A percentile compares a stretch with the other conserved stretches of the same genome.
These are phyloP conservation scores for Hyaloscypha finlandica DNA, from an alignment of 495 filamentous ascomycete genomes.

Conservation along the genomic window DNA sequence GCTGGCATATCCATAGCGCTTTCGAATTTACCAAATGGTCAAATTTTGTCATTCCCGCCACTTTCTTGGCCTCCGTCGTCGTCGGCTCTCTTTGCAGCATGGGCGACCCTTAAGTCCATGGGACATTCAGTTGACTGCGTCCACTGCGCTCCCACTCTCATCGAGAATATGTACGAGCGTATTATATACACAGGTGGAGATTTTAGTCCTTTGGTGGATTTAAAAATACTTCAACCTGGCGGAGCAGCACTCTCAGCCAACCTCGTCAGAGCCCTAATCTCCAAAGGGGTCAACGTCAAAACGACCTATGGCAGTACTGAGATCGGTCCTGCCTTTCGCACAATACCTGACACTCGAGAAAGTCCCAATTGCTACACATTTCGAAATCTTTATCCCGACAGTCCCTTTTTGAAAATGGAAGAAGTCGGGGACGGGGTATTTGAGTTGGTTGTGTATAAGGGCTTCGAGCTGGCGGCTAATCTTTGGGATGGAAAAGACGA, in stretches of 20 bases:
- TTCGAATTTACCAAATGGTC: constrained; percentile 32
- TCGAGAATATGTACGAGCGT: constrained; percentile 34
- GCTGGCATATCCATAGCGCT: constrained; percentile 34
- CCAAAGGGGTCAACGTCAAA: constrained; percentile 32
- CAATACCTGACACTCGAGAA: constrained; percentile 27
- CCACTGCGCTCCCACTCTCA: constrained; percentile 31
- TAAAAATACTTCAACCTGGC: constrained; percentile 34
- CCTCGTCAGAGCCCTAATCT: constrained; percentile 24
- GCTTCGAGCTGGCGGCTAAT: constrained; percentile 32
- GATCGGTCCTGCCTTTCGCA: constrained; percentile 33
- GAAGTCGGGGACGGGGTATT: constrained; percentile 27
- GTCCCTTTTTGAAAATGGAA: constrained; percentile 31
- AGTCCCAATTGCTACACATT: constrained; percentile 31
- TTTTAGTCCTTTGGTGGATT: constrained; percentile 27
- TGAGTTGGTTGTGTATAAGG: constrained; percentile 32
- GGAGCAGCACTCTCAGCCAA: constrained; percentile 29
- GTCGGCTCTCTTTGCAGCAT: constrained; percentile 26
- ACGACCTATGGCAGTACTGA: constrained; percentile 34
- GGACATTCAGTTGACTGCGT: constrained; percentile 29
- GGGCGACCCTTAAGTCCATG: constrained; percentile 27
- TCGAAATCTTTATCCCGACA: constrained; percentile 31
- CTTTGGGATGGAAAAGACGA: constrained; percentile 29
- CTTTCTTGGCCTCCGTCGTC: constrained; percentile 29
- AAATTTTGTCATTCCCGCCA: constrained; percentile 31
- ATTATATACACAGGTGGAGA: constrained; percentile 24